These are phyloP conservation scores for Teratosphaeria nubilosa DNA, from an alignment of 2,329 filamentous ascomycete species.

Conservation along the genomic window DNA sequence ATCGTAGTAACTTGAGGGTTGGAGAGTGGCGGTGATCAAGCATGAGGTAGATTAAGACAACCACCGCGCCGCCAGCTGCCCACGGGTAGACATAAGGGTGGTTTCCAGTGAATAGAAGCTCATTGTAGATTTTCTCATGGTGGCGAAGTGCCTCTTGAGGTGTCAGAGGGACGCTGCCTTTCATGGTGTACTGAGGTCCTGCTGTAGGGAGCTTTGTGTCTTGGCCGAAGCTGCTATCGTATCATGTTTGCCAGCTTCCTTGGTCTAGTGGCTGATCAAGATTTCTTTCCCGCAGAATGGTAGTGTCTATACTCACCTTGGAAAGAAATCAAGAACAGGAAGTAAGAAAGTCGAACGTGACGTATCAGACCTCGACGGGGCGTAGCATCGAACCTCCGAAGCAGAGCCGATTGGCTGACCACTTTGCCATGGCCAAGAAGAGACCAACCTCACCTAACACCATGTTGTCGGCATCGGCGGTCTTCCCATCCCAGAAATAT, in stretches of 20 bases:
- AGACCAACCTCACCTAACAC: neutral
- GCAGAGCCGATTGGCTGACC: neutral
- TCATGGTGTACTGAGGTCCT: neutral
- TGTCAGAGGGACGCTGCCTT: slow-evolving; percentile 9
- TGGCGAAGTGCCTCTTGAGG: slow-evolving; percentile 19
- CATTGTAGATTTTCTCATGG: slow-evolving; percentile 32
- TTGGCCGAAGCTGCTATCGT: neutral
- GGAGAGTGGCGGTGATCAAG: slow-evolving; percentile 37
- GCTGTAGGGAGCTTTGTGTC: neutral
- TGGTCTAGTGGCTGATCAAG: neutral
- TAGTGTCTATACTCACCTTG: neutral
- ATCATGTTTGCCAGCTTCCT: neutral
- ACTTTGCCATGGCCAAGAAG: neutral
- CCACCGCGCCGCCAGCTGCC: slow-evolving; percentile 27
- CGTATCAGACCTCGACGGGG: neutral
- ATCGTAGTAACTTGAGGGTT: slow-evolving; percentile 32
- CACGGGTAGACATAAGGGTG: slow-evolving; percentile 37
- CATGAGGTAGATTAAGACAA: slow-evolving; percentile 41
- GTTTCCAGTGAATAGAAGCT: slow-evolving; percentile 29
- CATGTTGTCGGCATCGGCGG: neutral
- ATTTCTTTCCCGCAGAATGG: neutral
- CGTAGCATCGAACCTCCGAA: neutral
- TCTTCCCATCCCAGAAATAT: neutral
- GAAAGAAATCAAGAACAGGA: neutral
- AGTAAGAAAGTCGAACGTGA: neutral